These are phyloP conservation scores for Fraxinus dipetala DNA, from an alignment of 305 asterid genomes.

Conservation along the genomic window DNA sequence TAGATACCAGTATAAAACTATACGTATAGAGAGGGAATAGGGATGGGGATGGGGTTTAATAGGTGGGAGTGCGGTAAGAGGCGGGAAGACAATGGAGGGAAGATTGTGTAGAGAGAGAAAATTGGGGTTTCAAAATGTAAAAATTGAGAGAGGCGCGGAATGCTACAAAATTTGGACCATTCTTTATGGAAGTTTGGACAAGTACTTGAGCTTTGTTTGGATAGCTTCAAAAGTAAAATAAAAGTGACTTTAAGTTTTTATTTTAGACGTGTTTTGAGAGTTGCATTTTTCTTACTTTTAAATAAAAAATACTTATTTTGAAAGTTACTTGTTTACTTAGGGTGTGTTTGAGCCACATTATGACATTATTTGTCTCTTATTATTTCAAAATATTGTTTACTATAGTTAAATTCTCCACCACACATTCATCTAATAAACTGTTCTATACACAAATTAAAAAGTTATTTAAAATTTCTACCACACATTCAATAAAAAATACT, in stretches of 20 bases:
- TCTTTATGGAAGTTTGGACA: background rate
- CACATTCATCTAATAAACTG: no score
- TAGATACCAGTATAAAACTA: background rate
- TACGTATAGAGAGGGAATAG: background rate
- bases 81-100: slow-evolving; percentile 29
- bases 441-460: no score
- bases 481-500: no score
- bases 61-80: background rate
- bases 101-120: background rate
- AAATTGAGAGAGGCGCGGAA: background rate
- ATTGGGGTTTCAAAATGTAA: background rate
- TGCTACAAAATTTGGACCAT: background rate
- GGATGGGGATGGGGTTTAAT: background rate
- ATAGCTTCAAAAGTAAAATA: background rate
- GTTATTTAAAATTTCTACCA: no score
- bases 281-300: no score
- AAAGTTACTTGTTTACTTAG: no score
- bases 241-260: background rate
- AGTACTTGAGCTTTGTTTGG: background rate
- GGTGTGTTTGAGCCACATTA: no score
- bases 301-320: no score
- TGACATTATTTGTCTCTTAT: no score
- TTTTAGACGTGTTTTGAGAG: no score
- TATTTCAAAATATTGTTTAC: no score
- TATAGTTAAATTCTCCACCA: no score